Conservation (phyloP, 345 rosid species). For the Sisymbrium irio region DNA sequence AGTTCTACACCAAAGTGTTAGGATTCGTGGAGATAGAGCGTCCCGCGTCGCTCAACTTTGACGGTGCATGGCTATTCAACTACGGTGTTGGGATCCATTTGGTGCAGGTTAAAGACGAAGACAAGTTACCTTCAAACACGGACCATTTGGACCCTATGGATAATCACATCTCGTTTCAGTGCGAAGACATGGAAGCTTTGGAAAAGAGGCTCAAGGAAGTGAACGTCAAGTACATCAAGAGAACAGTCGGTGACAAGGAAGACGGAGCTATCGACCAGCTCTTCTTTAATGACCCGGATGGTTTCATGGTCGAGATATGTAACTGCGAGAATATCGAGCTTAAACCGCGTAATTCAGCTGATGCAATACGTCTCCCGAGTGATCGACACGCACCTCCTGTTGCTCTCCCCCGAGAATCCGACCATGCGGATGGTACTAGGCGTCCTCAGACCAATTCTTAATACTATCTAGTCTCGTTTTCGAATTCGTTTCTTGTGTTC, state of each 20-base stretch:
- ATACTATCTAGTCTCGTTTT: background rate
- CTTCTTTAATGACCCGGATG: constrained; percentile 71
- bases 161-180: constrained; percentile 73
- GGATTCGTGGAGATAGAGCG: constrained; percentile 57
- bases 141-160: constrained; percentile 55
- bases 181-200: constrained; percentile 54
- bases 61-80: constrained; percentile 74
- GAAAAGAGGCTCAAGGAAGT: constrained; percentile 47
- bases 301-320: constrained; percentile 79
- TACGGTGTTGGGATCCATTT: constrained; percentile 72
- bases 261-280: constrained; percentile 54
- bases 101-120: constrained; percentile 49
- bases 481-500: background rate
- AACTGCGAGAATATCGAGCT: constrained; percentile 77
- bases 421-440: background rate
- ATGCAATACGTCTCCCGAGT: constrained; percentile 8
- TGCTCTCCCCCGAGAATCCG: background rate
- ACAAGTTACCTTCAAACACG: constrained; percentile 38
- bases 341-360: constrained; percentile 37
- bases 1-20: constrained; percentile 60
- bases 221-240: constrained; percentile 48
- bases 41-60: constrained; percentile 47
- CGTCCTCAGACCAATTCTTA: constrained; percentile 6
- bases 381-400: constrained; percentile 36
- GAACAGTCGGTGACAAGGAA: constrained; percentile 43